Conservation (phyloP, 805 yeast genomes). For the Candida verbasci region DNA sequence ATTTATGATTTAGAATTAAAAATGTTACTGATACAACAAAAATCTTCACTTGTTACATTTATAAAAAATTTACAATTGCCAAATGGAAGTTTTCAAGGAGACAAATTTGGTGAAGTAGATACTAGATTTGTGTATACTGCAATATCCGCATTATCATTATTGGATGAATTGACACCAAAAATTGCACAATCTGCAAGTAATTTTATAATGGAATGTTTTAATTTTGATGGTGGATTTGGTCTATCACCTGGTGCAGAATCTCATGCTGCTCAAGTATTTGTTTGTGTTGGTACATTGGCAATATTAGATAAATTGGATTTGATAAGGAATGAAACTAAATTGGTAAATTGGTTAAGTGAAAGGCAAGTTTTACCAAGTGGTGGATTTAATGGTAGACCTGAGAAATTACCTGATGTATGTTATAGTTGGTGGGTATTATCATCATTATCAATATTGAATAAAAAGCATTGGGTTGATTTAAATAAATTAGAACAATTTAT, state of each 20-base stretch:
- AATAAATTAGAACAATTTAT: conserved; percentile 63
- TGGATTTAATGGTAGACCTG: conserved; percentile 95
- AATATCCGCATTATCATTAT: conserved; percentile 63
- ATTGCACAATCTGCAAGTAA: conserved; percentile 58
- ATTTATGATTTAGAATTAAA: conserved; percentile 43
- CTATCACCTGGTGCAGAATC: conserved; percentile 91
- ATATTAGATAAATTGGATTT: conserved; percentile 58
- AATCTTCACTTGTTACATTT: conserved; percentile 36
- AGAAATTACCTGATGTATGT: conserved; percentile 94
- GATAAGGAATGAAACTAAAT: conserved; percentile 31
- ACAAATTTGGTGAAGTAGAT: conserved; percentile 86
- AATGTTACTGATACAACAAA: conserved; percentile 17
- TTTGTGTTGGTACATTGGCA: conserved; percentile 78
- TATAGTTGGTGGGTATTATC: conserved; percentile 97
- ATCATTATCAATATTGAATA: conserved; percentile 61
- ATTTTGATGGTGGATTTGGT: conserved; percentile 96
- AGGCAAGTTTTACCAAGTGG: conserved; percentile 76
- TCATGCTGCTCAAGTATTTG: conserved; percentile 89
- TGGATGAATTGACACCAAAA: conserved; percentile 57
- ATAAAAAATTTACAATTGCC: conserved; percentile 42
- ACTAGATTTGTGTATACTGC: conserved; percentile 87
- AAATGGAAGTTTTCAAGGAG: conserved; percentile 85
- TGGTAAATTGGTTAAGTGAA: conserved; percentile 87
- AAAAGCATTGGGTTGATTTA: conserved; percentile 73
- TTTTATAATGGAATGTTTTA: conserved; percentile 67